phyloP scores from a whole-genome alignment of 2,329 filamentous ascomycete species.

The Elsinoe batatas region DNA sequence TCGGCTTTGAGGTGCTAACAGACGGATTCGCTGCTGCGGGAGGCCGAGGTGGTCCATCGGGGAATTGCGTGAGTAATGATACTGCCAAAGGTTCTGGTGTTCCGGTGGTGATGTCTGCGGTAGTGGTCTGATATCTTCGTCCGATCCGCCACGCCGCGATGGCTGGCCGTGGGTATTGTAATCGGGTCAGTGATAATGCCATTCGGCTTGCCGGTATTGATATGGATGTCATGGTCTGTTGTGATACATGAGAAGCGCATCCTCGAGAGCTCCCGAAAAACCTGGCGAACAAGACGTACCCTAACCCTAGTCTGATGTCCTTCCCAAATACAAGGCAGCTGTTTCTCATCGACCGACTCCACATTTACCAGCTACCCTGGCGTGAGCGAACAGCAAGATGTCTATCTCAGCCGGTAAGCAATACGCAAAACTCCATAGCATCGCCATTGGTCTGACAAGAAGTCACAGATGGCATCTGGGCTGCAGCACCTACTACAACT shows the following conservation, averaged over 20 bases:
- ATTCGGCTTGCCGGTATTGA: background rate
- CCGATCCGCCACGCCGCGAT: background rate
- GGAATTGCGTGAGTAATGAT: constrained; percentile 2
- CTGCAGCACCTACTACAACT: constrained; percentile 70
- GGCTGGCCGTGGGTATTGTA: background rate
- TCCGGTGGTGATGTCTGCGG: background rate
- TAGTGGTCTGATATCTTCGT: background rate
- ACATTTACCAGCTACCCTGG: background rate
- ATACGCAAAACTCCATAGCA: too few species aligned
- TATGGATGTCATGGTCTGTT: background rate
- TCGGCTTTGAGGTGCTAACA: background rate
- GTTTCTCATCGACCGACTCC: background rate
- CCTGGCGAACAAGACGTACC: background rate
- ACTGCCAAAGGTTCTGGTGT: background rate
- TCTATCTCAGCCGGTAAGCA: constrained; percentile 20
- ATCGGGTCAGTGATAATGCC: background rate
- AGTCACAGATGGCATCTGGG: constrained; percentile 60
- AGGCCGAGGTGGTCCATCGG: background rate
- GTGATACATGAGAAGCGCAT: background rate
- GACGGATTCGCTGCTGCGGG: background rate
- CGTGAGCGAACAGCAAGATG: constrained; percentile 13
- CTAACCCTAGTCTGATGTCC: background rate
- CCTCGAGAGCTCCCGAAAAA: background rate
- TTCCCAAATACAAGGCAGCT: background rate
- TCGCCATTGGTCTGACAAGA: background rate